phyloP scores from a whole-genome alignment of 108 stramenopile genomes.

The Pinguiococcus pyrenoidosus region DNA sequence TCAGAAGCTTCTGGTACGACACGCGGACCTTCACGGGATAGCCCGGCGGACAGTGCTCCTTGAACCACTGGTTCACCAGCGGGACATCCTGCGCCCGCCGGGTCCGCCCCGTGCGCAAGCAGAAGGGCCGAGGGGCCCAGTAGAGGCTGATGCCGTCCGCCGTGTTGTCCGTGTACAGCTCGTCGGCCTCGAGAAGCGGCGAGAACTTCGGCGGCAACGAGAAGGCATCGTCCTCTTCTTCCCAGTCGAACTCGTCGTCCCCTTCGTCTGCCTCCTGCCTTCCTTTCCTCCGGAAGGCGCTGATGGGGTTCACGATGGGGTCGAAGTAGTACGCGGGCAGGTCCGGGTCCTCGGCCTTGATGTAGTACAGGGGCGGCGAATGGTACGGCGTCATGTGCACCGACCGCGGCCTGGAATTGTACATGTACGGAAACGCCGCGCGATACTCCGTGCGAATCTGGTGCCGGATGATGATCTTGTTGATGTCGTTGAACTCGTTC shows the following conservation, averaged over 20 bases:
- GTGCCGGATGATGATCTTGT: conserved; percentile 91
- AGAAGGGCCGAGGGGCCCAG: conserved; percentile 89
- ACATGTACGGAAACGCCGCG: conserved; percentile 89
- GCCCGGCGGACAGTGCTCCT: conserved; percentile 55
- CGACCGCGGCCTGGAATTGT: conserved; percentile 90
- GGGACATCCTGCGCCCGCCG: conserved; percentile 87
- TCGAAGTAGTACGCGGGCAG: conserved; percentile 54
- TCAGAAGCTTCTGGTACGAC: conserved; percentile 95
- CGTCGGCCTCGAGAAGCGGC: conserved; percentile 33
- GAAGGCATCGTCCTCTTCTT: conserved; percentile 22
- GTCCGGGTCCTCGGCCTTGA: conserved; percentile 56
- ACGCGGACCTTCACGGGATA: conserved; percentile 97
- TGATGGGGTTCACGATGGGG: conserved; percentile 73
- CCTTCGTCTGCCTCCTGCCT: not conserved
- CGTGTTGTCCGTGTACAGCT: conserved; percentile 43
- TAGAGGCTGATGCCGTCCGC: conserved; percentile 81
- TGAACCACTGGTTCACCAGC: conserved; percentile 84
- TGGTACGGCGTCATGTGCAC: conserved; percentile 73
- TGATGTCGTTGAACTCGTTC: conserved; percentile 99
- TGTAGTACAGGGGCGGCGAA: conserved; percentile 74
- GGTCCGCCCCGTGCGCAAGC: conserved; percentile 77
- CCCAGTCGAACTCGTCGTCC: not conserved
- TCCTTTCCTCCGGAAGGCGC: conserved; percentile 45
- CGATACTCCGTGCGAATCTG: conserved; percentile 95
- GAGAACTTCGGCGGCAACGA: conserved; percentile 25